Evolutionary conservation across 331 rosid species (phyloP).

Genomic region (Quercus phellos): DNA sequence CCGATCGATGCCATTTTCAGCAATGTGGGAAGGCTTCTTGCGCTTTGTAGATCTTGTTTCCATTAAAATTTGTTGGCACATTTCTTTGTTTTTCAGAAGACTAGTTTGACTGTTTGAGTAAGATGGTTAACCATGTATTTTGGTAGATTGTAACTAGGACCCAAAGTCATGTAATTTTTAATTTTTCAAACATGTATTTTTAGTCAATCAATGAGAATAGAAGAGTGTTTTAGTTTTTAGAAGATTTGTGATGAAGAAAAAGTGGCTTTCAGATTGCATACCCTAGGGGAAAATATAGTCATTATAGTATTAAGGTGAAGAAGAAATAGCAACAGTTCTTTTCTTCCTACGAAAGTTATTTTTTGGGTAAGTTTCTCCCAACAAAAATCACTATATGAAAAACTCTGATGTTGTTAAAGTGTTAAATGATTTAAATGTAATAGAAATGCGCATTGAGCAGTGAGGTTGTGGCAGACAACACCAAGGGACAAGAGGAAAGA

Average conservation of each 20-base stretch:
- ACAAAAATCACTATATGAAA: not conserved
- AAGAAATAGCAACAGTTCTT: not conserved
- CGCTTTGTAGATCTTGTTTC: conserved; percentile 65
- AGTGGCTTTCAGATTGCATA: not conserved
- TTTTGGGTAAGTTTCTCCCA: not conserved
- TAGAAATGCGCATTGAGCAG: conserved; percentile 6
- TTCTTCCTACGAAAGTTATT: not conserved
- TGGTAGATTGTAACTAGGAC: too few species aligned
- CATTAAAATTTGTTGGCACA: conserved; percentile 18
- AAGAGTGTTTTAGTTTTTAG: too few species aligned
- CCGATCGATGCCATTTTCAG: conserved; percentile 25
- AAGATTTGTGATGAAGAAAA: too few species aligned
- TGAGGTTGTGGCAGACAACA: too few species aligned
- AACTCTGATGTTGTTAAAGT: not conserved
- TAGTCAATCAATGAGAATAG: too few species aligned
- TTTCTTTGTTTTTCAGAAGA: too few species aligned
- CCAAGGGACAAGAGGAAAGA: conserved; percentile 22
- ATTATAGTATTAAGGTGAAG: not conserved
- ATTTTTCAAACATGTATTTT: too few species aligned
- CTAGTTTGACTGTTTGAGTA: too few species aligned
- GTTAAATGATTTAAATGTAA: not conserved
- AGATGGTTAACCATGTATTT: too few species aligned
- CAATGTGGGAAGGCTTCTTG: conserved; percentile 27
- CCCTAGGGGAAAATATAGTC: not conserved
- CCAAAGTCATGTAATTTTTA: too few species aligned